These are phyloP conservation scores for Fonsecaea monophora DNA, from an alignment of 2,329 filamentous ascomycete species.

Conservation along the genomic window DNA sequence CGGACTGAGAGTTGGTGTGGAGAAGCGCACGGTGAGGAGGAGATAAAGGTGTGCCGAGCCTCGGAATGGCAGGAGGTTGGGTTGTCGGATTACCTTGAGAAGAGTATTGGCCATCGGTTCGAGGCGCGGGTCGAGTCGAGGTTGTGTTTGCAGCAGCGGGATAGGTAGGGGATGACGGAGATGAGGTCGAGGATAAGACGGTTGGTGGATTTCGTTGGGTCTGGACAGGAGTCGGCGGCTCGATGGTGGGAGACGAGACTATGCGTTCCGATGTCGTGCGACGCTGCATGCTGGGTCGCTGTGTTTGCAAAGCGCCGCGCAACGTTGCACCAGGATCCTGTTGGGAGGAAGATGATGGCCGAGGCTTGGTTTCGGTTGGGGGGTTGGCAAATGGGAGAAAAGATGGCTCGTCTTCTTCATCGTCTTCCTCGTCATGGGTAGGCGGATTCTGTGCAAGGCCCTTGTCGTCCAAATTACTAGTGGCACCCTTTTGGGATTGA, in stretches of 20 bases:
- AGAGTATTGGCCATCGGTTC: not conserved
- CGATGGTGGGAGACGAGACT: constrained; percentile 32
- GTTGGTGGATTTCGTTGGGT: constrained; percentile 46
- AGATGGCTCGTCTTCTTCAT: constrained; percentile 53
- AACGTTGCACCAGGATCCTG: constrained; percentile 53
- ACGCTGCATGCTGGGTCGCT: constrained; percentile 39
- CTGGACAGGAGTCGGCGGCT: constrained; percentile 32
- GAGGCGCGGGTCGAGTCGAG: constrained; percentile 9
- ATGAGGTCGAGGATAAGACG: constrained; percentile 36
- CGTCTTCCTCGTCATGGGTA: constrained; percentile 43
- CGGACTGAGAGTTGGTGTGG: constrained; percentile 37
- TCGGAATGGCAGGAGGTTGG: constrained; percentile 2
- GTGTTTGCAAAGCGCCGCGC: constrained; percentile 43
- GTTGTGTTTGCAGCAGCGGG: not conserved
- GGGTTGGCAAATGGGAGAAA: constrained; percentile 51
- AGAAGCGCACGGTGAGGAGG: constrained; percentile 59
- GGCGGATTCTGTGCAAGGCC: constrained; percentile 44
- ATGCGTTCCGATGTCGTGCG: constrained; percentile 42
- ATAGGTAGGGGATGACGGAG: constrained; percentile 26
- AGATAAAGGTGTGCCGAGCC: constrained; percentile 40
- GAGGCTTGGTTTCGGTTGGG: constrained; percentile 28
- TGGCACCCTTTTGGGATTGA: constrained; percentile 23
- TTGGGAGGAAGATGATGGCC: constrained; percentile 36
- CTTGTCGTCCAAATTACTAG: constrained; percentile 20
- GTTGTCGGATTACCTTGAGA: constrained; percentile 1